Percentiles rank a stretch among this genome's conserved stretches.
These are phyloP conservation scores for Dissophora globulifera DNA, from an alignment of 192 early-diverging fungal species.

Conservation along the genomic window DNA sequence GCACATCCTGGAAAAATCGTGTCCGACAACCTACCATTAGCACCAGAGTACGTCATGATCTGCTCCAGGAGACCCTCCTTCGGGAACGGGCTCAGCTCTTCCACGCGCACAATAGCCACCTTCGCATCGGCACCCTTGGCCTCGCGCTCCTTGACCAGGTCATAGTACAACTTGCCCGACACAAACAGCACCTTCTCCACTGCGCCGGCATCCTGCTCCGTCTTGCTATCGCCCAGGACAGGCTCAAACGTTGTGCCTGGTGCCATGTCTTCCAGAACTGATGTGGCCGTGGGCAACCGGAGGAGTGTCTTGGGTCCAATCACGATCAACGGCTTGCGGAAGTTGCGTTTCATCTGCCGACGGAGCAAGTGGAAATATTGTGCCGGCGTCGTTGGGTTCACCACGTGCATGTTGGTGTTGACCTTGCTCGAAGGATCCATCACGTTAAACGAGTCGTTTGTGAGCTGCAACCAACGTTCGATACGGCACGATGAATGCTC, in stretches of 20 bases:
- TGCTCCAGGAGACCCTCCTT: conserved; percentile 69
- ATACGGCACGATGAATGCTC: conserved; percentile 94
- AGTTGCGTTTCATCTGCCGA: conserved; percentile 89
- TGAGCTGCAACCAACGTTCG: conserved; percentile 96
- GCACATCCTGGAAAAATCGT: no score
- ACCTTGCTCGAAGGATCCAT: conserved; percentile 57
- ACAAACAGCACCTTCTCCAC: conserved; percentile 85
- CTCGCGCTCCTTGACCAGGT: conserved; percentile 84
- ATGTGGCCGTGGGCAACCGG: conserved; percentile 72
- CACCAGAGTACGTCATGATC: conserved; percentile 71
- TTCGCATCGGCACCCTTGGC: conserved; percentile 61
- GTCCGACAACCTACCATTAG: conserved; percentile 63
- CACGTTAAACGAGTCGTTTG: conserved; percentile 80
- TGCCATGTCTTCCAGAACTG: conserved; percentile 82
- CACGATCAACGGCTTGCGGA: conserved; percentile 95
- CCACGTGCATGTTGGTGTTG: conserved; percentile 95
- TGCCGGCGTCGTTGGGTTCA: conserved; percentile 91
- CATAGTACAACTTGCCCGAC: conserved; percentile 94
- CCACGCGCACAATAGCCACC: conserved; percentile 88
- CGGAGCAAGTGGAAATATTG: conserved; percentile 97
- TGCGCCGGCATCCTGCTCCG: conserved; percentile 47
- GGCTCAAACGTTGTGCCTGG: conserved; percentile 89
- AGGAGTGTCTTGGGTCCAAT: conserved; percentile 79
- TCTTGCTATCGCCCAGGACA: conserved; percentile 72
- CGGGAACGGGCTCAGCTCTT: conserved; percentile 95